These are phyloP conservation scores for Daldinia vernicosa DNA, from an alignment of 495 filamentous ascomycete genomes.

Conservation along the genomic window DNA sequence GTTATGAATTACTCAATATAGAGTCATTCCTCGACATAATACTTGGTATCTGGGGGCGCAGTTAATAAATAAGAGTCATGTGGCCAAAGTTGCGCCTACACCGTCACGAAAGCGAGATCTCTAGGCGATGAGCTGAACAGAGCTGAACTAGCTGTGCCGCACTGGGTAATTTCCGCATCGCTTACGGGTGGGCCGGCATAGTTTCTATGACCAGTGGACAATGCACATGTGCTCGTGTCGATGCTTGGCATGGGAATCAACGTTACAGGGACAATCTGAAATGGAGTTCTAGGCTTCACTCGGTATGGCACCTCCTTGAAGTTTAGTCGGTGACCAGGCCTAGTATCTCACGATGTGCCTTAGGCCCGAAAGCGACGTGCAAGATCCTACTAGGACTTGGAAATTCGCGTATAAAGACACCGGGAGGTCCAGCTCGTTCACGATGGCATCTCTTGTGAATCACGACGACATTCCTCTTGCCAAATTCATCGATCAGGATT, in stretches of 20 bases:
- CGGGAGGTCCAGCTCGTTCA: background rate
- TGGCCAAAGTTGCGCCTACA: background rate
- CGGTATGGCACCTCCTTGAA: background rate
- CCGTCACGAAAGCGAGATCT: background rate
- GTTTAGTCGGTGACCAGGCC: background rate
- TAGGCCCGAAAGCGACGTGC: background rate
- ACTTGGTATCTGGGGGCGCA: background rate
- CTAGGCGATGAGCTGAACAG: background rate
- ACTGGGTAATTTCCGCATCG: constrained; percentile 5
- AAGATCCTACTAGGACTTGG: background rate
- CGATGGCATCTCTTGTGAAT: constrained; percentile 16
- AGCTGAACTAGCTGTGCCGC: constrained; percentile 24
- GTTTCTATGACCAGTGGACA: background rate
- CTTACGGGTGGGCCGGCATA: background rate
- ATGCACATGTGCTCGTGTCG: constrained; percentile 1
- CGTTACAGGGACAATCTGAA: constrained; percentile 12
- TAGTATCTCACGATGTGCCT: constrained; percentile 16
- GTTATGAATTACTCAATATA: background rate
- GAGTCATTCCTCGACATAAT: background rate
- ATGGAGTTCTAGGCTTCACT: background rate
- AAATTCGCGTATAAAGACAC: constrained; percentile 17
- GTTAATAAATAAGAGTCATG: background rate
- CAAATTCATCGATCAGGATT: background rate
- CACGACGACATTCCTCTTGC: background rate
- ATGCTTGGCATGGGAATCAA: constrained; percentile 9